A percentile compares a stretch with the other conserved stretches of the same genome.
phyloP scores from a whole-genome alignment of 1,284 basidiomycete species.

The Porogramme epimiltina region DNA sequence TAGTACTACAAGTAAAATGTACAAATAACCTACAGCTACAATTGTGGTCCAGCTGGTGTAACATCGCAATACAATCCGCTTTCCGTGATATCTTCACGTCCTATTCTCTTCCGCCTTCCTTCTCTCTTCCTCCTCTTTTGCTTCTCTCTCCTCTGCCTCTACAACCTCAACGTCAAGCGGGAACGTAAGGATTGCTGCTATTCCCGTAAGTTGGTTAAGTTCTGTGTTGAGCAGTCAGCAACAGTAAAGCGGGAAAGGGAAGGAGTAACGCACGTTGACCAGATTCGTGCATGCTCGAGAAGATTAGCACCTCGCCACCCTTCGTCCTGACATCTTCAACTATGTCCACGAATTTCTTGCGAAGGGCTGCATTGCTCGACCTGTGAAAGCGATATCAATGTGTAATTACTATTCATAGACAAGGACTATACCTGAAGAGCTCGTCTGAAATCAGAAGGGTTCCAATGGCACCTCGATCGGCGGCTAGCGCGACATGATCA shows the following conservation, averaged over 20 bases:
- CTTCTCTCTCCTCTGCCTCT: constrained; percentile 81
- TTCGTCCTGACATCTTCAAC: constrained; percentile 89
- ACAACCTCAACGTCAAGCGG: constrained; percentile 95
- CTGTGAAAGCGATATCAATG: constrained; percentile 30
- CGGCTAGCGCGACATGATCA: constrained; percentile 89
- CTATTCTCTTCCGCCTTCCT: constrained; percentile 34
- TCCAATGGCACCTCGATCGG: constrained; percentile 92
- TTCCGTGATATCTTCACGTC: background rate
- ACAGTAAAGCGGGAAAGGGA: background rate
- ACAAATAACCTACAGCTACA: constrained; percentile 21
- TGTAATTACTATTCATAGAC: background rate
- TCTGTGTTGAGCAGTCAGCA: constrained; percentile 49
- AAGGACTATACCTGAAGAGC: constrained; percentile 85
- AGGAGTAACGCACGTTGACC: constrained; percentile 77
- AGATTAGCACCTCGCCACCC: constrained; percentile 93
- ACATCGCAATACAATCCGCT: constrained; percentile 1
- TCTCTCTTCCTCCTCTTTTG: constrained; percentile 51
- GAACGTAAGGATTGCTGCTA: constrained; percentile 95
- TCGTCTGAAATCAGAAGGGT: constrained; percentile 95
- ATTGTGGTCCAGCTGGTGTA: background rate
- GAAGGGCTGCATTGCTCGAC: constrained; percentile 71
- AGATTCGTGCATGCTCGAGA: constrained; percentile 99
- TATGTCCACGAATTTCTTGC: constrained; percentile 86
- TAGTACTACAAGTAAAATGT: background rate
- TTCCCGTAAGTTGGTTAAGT: constrained; percentile 92